Base-by-base conservation (phyloP, 352 stramenopile species). In the Phytophthora vignae region DNA sequence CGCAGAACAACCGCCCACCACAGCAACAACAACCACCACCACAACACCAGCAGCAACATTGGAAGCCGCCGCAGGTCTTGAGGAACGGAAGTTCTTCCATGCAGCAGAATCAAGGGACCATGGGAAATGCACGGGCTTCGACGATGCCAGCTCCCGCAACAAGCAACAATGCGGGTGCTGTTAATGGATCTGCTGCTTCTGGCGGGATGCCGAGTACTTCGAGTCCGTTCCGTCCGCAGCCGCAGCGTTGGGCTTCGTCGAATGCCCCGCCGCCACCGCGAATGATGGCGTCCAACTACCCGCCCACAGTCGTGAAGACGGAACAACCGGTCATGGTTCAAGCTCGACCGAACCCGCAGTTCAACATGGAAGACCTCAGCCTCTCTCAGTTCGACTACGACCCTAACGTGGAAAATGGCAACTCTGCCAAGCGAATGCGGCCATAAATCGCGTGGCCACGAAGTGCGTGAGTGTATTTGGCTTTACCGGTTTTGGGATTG, bases 321-420 rank as follows among this genome's bases (percentile, higher is more conserved):
- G 74, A 81, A n/a, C 48, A 58, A 9, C 19, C 55, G 53, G 15
- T 48, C 14, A 50, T 55, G 40, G 64, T 33, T 2, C 64, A 74
- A 62, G 60, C 55, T 50, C 58, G 66, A 17, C 29, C 67, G 4
- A 64, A 73, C 14, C 76, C 76, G 10, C 84, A 79, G 62, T 94
- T 79, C 63, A 83, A 92, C 42, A 88, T 96, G 60, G 88, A 94
- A 58, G 89, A 94, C 42, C 76, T 96, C 10, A 93, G 89, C 67
- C 71, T 93, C 21, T 96, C 89, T 6, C 89, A 96, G 53, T 96
- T 96, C 64, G 89, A 96, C 57, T 96, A 84, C 58, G 85, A 96
- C 64, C 86, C 86, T 8, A 71, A 75, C 44, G 53, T 25, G 15
- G 66, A 72, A 27, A 67, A 67, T 22, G 62, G 46, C 27, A 69